Evolutionary conservation across 73 alveolate genomes (phyloP).

Genomic region (Diophrys appendiculata): DNA sequence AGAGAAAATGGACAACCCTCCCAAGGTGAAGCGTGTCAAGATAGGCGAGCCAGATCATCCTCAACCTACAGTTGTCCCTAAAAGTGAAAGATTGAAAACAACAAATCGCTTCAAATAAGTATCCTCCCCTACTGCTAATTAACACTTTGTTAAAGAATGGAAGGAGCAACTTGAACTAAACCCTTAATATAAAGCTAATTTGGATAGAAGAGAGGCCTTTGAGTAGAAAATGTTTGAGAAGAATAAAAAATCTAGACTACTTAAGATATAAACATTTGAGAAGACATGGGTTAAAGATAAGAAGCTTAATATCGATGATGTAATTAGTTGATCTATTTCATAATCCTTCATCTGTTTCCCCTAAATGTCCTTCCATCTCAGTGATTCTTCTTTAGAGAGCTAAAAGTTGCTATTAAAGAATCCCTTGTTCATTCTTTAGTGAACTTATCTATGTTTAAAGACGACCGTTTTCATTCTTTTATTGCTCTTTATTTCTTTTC

Average conservation of each 20-base stretch:
- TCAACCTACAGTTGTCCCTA: background rate
- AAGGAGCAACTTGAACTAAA: background rate
- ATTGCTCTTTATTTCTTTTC: conserved; percentile 52
- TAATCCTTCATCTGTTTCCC: conserved; percentile 56
- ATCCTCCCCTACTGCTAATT: background rate
- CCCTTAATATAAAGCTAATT: background rate
- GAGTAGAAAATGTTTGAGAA: background rate
- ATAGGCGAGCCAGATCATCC: background rate
- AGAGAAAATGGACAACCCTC: too few species aligned
- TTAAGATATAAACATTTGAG: background rate
- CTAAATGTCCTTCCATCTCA: conserved; percentile 61
- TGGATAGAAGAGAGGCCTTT: background rate
- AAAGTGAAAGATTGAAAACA: background rate
- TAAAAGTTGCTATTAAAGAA: conserved; percentile 47
- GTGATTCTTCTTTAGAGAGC: conserved; percentile 68
- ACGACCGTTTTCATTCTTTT: conserved; percentile 53
- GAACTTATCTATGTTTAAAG: conserved; percentile 48
- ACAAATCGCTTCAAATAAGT: background rate
- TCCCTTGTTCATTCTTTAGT: conserved; percentile 46
- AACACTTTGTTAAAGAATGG: background rate
- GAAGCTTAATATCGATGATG: background rate
- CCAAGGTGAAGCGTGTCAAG: background rate
- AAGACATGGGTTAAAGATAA: background rate
- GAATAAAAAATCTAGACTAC: background rate
- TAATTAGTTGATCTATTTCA: background rate